Conservation (phyloP, 306 rosid species). For the Dryas octopetala region DNA sequence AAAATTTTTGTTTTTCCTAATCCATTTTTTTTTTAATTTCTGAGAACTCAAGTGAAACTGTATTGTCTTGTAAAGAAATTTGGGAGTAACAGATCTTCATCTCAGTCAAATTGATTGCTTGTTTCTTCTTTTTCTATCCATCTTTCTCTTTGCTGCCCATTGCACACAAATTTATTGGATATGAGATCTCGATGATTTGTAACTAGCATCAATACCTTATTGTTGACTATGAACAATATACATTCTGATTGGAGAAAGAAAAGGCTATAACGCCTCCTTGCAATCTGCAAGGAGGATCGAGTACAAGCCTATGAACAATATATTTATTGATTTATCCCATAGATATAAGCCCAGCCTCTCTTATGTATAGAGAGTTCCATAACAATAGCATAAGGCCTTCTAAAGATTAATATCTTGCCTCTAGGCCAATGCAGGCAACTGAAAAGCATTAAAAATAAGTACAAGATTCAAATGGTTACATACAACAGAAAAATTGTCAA, state of each 20-base stretch:
- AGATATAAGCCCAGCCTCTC: not conserved
- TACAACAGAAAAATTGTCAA: constrained; percentile 38
- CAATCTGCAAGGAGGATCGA: not conserved
- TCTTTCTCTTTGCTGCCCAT: not conserved
- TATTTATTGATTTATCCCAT: not conserved
- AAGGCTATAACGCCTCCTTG: not conserved
- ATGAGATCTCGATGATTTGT: too few species aligned
- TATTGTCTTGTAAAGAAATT: not conserved
- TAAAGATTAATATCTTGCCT: not conserved
- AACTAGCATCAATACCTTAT: too few species aligned
- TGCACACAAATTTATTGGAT: not conserved
- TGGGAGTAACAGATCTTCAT: not conserved
- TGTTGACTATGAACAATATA: not conserved
- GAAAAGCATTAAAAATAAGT: not conserved
- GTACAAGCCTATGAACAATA: constrained; percentile 1
- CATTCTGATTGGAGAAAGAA: not conserved
- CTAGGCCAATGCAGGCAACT: not conserved
- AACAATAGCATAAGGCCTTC: not conserved
- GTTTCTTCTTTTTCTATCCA: not conserved
- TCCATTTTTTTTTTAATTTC: not conserved
- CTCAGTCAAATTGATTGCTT: not conserved
- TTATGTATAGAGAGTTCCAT: not conserved
- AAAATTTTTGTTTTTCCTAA: not conserved
- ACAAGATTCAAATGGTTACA: constrained; percentile 14
- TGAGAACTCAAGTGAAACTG: not conserved